These are phyloP conservation scores for Hyphodiscus sp. DNA, from an alignment of 2,329 filamentous ascomycete species.

Conservation along the genomic window DNA sequence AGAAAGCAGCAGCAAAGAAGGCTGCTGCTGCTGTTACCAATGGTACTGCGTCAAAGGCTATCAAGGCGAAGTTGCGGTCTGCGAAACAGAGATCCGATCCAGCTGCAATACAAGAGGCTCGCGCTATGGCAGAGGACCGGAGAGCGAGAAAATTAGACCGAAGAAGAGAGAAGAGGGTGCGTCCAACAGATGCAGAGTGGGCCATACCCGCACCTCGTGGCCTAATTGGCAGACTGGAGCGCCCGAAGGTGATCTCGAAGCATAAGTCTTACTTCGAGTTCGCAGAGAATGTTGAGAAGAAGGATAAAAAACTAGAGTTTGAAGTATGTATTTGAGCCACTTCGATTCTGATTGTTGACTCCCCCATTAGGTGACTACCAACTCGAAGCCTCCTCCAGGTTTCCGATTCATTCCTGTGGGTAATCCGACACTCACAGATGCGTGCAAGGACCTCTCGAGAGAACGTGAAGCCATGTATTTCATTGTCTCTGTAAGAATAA, in stretches of 20 bases:
- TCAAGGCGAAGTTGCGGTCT: background rate
- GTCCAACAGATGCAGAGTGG: constrained; percentile 23
- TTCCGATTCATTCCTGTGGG: constrained; percentile 58
- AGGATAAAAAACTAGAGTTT: constrained; percentile 54
- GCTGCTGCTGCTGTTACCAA: background rate
- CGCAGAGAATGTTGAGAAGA: constrained; percentile 57
- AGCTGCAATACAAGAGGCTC: constrained; percentile 19
- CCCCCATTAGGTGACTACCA: constrained; percentile 42
- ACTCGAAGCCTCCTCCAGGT: constrained; percentile 48
- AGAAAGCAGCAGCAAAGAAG: constrained; percentile 12
- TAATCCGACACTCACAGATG: constrained; percentile 51
- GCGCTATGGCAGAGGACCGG: background rate
- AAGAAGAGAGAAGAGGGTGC: constrained; percentile 22
- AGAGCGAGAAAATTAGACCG: constrained; percentile 20
- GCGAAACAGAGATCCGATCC: background rate
- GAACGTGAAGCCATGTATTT: constrained; percentile 58
- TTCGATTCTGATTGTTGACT: constrained; percentile 2
- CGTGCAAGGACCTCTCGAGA: constrained; percentile 60
- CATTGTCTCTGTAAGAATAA: constrained; percentile 52
- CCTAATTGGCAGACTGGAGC: constrained; percentile 27
- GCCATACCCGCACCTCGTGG: constrained; percentile 24
- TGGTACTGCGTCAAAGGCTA: background rate
- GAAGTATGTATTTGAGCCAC: constrained; percentile 40
- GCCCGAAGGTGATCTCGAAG: constrained; percentile 37
- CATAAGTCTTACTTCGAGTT: constrained; percentile 59